Evolutionary conservation across 306 rosid genomes (phyloP).

Genomic region (Luffa acutangula): DNA sequence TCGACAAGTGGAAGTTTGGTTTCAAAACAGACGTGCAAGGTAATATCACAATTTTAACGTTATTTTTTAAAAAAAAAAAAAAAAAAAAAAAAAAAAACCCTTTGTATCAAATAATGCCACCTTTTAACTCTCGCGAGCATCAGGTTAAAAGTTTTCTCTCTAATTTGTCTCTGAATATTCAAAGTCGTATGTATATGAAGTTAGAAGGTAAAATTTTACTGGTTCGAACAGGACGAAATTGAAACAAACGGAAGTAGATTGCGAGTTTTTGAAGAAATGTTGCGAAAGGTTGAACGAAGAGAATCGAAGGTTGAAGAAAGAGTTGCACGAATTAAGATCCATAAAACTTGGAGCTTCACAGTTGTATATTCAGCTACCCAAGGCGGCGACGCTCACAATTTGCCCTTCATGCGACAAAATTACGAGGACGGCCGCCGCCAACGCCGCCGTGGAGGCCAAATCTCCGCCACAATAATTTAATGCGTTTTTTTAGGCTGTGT

Average conservation of each 20-base stretch:
- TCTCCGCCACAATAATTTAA: neutral
- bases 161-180: too few species aligned
- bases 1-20: constrained; percentile 94
- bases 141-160: too few species aligned
- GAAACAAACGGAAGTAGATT: constrained; percentile 76
- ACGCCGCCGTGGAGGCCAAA: neutral
- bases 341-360: constrained; percentile 26
- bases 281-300: constrained; percentile 55
- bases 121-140: too few species aligned
- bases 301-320: constrained; percentile 64
- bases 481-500: neutral
- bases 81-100: too few species aligned
- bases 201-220: too few species aligned
- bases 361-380: constrained; percentile 27
- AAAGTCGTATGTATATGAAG: too few species aligned
- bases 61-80: too few species aligned
- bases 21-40: constrained; percentile 95
- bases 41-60: constrained; percentile 1
- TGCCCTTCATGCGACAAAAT: constrained; percentile 23
- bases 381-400: constrained; percentile 17
- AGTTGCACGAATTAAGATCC: constrained; percentile 48
- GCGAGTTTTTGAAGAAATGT: constrained; percentile 57
- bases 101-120: too few species aligned
- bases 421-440: neutral
- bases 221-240: constrained; percentile 50